Percentiles rank a stretch among this genome's conserved stretches.
phyloP scores from a whole-genome alignment of 2,329 filamentous ascomycete genomes.

The Trichoderma hamatum region DNA sequence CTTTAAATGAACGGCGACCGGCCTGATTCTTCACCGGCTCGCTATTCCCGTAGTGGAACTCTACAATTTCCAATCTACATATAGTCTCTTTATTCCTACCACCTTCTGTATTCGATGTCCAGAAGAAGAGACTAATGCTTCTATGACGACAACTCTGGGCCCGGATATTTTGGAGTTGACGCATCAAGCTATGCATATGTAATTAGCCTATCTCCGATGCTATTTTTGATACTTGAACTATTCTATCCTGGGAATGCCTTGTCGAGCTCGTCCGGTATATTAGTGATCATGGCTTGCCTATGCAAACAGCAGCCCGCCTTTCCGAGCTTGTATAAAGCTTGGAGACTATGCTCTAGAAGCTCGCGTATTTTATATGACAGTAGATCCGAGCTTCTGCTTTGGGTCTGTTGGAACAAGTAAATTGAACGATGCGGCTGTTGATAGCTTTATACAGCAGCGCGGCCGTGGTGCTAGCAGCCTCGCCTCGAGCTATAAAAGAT shows the following conservation, averaged over 20 bases:
- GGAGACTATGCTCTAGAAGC: neutral
- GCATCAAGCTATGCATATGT: neutral
- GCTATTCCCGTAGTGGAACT: neutral
- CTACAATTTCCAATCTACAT: neutral
- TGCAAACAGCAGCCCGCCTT: neutral
- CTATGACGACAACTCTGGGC: neutral
- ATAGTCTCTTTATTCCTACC: neutral
- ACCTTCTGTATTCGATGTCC: neutral
- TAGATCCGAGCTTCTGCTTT: neutral
- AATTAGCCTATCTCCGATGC: neutral
- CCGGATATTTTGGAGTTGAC: neutral
- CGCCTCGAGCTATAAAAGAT: neutral
- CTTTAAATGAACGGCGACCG: constrained; percentile 27
- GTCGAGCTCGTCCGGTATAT: neutral
- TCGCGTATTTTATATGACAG: neutral
- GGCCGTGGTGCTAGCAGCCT: neutral
- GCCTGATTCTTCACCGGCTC: neutral
- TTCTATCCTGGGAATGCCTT: neutral
- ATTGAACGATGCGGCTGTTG: neutral
- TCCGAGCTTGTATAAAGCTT: neutral
- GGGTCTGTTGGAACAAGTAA: neutral
- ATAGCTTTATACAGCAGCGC: neutral
- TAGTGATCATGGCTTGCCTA: neutral
- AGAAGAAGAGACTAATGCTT: neutral
- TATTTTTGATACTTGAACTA: neutral